Percentiles rank a stretch among this genome's conserved stretches.
Evolutionary conservation across 2,329 filamentous ascomycete species (phyloP).

Genomic region (Fusarium sp.): DNA sequence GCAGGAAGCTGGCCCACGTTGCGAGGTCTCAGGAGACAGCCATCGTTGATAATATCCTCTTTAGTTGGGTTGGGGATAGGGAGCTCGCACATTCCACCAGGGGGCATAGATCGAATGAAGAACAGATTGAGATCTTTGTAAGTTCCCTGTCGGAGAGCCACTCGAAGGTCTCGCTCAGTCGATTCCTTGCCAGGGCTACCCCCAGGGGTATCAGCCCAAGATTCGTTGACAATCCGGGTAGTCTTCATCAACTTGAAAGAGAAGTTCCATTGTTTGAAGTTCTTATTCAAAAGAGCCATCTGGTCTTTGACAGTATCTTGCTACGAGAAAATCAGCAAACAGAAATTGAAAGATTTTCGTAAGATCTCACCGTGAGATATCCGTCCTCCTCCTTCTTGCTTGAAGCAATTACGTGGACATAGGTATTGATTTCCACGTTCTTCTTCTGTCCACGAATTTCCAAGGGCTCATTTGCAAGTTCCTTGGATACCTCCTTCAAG

Average conservation of each 20-base stretch:
- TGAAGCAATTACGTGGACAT: conserved; percentile 21
- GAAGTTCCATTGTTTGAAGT: conserved; percentile 17
- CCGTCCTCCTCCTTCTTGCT: conserved; percentile 28
- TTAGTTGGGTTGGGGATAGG: conserved; percentile 14
- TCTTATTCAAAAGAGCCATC: conserved; percentile 12
- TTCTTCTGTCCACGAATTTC: neutral
- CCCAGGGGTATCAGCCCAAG: conserved; percentile 8
- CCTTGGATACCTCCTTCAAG: neutral
- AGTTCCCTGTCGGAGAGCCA: conserved; percentile 17
- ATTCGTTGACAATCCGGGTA: conserved; percentile 10
- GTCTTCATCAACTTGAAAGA: conserved; percentile 25
- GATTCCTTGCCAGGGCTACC: neutral
- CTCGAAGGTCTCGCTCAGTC: conserved; percentile 1
- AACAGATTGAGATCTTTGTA: conserved; percentile 31
- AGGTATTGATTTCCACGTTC: conserved; percentile 20
- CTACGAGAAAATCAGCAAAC: neutral
- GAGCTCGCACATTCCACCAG: conserved; percentile 19
- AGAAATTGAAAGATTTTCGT: accelerated
- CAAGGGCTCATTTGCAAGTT: neutral
- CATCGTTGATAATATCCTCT: conserved; percentile 11
- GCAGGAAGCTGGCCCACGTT: neutral
- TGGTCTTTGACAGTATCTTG: conserved; percentile 6
- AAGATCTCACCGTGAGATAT: conserved; percentile 4
- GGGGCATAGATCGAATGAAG: conserved; percentile 15
- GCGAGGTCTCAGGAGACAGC: conserved; percentile 17